These are phyloP conservation scores for Pholiota microspora DNA, from an alignment of 768 basidiomycete species.

Conservation along the genomic window DNA sequence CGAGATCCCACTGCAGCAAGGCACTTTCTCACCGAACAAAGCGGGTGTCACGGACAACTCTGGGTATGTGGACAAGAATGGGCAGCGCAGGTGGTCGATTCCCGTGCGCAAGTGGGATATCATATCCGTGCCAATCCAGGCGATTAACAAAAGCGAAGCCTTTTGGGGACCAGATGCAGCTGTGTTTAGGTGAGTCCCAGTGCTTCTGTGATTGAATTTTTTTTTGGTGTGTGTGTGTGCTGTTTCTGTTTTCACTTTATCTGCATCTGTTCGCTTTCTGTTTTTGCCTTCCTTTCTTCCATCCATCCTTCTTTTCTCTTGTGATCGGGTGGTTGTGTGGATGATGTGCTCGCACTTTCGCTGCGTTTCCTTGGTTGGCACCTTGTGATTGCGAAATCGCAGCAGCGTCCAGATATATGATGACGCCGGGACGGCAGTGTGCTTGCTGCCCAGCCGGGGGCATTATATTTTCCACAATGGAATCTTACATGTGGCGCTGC, in stretches of 20 bases:
- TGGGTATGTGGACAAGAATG: conserved; percentile 13
- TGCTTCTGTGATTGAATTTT: conserved; percentile 3
- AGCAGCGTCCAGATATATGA: background rate
- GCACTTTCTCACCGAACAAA: background rate
- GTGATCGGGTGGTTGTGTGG: no score
- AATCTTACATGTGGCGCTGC: conserved; percentile 4
- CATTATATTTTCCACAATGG: background rate
- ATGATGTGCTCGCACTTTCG: no score
- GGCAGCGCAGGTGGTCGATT: conserved; percentile 20
- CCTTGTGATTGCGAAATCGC: background rate
- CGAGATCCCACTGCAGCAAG: conserved; percentile 43
- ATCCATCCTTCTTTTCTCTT: background rate
- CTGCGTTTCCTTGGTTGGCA: background rate
- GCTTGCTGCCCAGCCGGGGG: background rate
- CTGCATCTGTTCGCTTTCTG: background rate
- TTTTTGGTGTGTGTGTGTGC: no score
- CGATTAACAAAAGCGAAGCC: conserved; percentile 46
- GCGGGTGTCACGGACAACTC: conserved; percentile 1
- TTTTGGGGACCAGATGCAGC: conserved; percentile 64
- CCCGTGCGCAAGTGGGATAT: conserved; percentile 39
- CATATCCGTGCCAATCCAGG: conserved; percentile 47
- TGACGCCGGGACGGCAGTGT: conserved; percentile 4
- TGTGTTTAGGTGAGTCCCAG: conserved; percentile 48
- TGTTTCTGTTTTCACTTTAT: conserved; percentile 1
- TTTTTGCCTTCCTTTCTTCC: background rate